Evolutionary conservation across 805 yeast species (phyloP), one percentile per base, ranked within the genome.

Genomic region (Candida saitoana): DNA sequence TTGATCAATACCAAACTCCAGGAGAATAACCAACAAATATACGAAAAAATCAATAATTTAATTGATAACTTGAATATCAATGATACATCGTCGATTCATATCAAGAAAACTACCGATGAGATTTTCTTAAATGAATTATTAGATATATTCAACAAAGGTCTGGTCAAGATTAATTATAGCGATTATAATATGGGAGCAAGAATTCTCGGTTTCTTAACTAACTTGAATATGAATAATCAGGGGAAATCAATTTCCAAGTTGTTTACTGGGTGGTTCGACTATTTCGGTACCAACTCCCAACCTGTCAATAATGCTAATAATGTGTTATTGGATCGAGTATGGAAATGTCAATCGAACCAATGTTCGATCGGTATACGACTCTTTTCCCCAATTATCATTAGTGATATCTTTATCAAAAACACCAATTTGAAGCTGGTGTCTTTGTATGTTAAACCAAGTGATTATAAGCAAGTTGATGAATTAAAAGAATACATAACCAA

Each of bases 191-290:
- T 62, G 3, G 73, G 73, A 2, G 47, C 73, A 0, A 49, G 73
- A 38, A 65, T 69, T 3, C 49, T 69, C 14, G 74, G 75, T 2
- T 69, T 65, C 38, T 51, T 69, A 18, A 69, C 74, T 6, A 46
- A 46, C 19, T 40, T 56, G 19, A 40, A 36, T 18, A 18, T 35
- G n/a, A 53, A 56, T 1, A 48, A 57, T 3, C 43, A 40, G 1
- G 25, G 48, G 2, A 55, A 54, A 29, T 49, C 63, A 2, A 34
- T 63, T 1, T 45, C 71, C 3, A 61, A 52, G 35, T 11, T 66
- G 3, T 55, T 67, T 14, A 46, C 63, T 19, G 74, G 75, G 1
- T 69, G 73, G 74, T 68, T 59, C 43, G 69, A 67, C 45, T 65
- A 57, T 47, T 45, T 65, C 15, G 44, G 40, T 17, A 45, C 56